Conservation (phyloP, 768 basidiomycete genomes). For the Saitozyma podzolica region DNA sequence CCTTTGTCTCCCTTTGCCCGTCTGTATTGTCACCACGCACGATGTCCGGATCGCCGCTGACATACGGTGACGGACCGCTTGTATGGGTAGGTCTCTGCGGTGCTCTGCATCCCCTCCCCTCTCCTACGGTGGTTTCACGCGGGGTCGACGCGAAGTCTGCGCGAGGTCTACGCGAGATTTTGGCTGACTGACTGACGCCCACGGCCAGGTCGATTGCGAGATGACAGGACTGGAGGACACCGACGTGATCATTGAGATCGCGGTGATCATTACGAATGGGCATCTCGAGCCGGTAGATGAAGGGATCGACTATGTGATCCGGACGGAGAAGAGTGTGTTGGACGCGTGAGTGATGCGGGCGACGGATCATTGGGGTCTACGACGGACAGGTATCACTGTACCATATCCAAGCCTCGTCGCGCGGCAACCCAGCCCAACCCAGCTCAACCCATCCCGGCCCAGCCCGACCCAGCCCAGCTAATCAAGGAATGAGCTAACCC, state of each 20-base stretch:
- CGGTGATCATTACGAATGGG: constrained; percentile 87
- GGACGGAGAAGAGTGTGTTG: constrained; percentile 66
- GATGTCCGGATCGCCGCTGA: constrained; percentile 7
- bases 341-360: constrained; percentile 59
- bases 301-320: constrained; percentile 74
- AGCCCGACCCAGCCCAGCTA: too few species aligned
- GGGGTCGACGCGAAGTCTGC: neutral
- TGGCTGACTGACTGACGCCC: neutral
- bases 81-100: constrained; percentile 40
- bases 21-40: neutral
- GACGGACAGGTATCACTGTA: neutral
- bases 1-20: too few species aligned
- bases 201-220: constrained; percentile 44
- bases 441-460: too few species aligned
- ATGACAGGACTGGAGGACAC: constrained; percentile 45
- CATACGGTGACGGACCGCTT: constrained; percentile 46
- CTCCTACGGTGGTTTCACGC: neutral
- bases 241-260: constrained; percentile 61
- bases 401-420: neutral
- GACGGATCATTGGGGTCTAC: neutral
- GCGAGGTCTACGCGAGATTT: neutral
- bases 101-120: neutral
- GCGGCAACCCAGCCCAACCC: neutral
- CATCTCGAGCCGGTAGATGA: constrained; percentile 76
- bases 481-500: neutral